Conservation (phyloP, 1,284 basidiomycete genomes). For the Gymnopus androsaceus region DNA sequence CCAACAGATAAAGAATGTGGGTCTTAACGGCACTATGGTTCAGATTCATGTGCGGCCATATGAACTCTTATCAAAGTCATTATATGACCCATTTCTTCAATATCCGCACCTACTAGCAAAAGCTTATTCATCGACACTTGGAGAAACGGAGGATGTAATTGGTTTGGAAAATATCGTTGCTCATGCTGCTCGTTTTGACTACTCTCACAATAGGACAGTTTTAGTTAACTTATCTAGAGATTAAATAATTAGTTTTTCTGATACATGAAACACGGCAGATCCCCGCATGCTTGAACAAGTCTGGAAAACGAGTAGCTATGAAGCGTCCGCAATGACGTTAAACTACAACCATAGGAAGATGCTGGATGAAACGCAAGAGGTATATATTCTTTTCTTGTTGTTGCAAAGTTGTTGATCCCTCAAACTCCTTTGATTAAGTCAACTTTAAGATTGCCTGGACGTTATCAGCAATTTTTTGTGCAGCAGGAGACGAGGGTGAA, state of each 20-base stretch:
- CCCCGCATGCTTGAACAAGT: no score
- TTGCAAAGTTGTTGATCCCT: no score
- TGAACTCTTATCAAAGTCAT: not conserved
- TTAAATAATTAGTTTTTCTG: no score
- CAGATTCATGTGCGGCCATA: not conserved
- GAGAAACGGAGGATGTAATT: not conserved
- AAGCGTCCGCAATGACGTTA: not conserved
- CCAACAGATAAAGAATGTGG: slow-evolving; percentile 4
- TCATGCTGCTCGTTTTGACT: slow-evolving; percentile 14
- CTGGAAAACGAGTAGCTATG: no score
- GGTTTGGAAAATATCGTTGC: not conserved
- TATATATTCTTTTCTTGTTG: no score
- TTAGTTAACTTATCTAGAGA: slow-evolving; percentile 5
- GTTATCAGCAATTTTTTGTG: no score
- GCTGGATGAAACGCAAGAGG: no score
- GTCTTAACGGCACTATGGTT: not conserved
- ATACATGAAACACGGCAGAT: no score
- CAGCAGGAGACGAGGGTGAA: no score
- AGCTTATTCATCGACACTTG: not conserved
- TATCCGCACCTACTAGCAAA: not conserved
- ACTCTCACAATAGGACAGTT: not conserved
- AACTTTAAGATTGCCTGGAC: no score
- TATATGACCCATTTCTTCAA: slow-evolving; percentile 10
- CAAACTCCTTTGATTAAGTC: no score
- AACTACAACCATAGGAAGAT: no score